Evolutionary conservation across 1,284 basidiomycete species (phyloP).

Genomic region (Athelia psychrophila): DNA sequence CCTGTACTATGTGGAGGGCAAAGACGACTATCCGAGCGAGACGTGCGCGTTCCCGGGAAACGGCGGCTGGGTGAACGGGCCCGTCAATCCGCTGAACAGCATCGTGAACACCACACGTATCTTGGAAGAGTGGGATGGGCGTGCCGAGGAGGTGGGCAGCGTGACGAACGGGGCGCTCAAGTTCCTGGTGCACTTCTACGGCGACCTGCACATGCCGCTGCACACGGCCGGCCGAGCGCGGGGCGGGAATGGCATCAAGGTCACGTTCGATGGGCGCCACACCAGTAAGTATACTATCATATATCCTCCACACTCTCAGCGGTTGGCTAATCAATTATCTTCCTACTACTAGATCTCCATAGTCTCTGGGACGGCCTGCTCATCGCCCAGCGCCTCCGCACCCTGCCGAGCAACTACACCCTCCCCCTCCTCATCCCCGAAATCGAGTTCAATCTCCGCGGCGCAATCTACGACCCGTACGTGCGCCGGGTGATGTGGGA

Average conservation of each 20-base stretch:
- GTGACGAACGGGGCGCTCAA: conserved; percentile 70
- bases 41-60: conserved; percentile 78
- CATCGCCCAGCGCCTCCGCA: conserved; percentile 79
- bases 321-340: neutral
- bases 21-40: conserved; percentile 74
- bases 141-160: conserved; percentile 15
- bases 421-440: conserved; percentile 58
- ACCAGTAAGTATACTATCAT: neutral
- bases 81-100: conserved; percentile 75
- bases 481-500: conserved; percentile 86
- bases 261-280: conserved; percentile 22
- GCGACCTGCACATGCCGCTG: conserved; percentile 90
- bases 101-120: conserved; percentile 72
- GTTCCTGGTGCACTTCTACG: conserved; percentile 88
- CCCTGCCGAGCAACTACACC: conserved; percentile 74
- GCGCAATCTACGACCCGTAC: conserved; percentile 86
- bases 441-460: conserved; percentile 74
- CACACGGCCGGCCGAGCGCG: conserved; percentile 84
- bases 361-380: conserved; percentile 84
- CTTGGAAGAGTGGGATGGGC: conserved; percentile 43
- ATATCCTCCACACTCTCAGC: neutral
- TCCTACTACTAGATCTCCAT: conserved; percentile 61
- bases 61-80: conserved; percentile 71
- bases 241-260: conserved; percentile 80
- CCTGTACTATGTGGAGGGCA: conserved; percentile 74